Percentiles rank a stretch among this genome's conserved stretches.
These are phyloP conservation scores for Suillus ampliporus DNA, from an alignment of 768 basidiomycete species.

Conservation along the genomic window DNA sequence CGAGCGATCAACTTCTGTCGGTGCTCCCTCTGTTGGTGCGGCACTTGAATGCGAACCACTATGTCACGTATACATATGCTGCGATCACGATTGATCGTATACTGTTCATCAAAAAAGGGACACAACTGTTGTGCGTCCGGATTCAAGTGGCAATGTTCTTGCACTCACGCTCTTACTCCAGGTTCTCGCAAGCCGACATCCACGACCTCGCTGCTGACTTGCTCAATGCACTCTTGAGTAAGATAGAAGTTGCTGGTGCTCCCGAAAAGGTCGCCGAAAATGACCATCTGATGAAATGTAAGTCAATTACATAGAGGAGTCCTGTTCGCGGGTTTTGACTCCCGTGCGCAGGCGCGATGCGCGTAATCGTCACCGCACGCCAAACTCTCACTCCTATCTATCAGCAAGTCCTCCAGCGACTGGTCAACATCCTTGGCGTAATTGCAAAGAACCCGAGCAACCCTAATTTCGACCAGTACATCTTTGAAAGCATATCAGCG, in stretches of 20 bases:
- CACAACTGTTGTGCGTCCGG: slow-evolving; percentile 68
- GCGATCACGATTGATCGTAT: slow-evolving; percentile 98
- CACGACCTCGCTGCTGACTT: slow-evolving; percentile 81
- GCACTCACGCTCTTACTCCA: slow-evolving; percentile 35
- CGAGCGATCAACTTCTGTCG: slow-evolving; percentile 90
- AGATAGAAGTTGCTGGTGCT: slow-evolving; percentile 78
- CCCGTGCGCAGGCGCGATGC: slow-evolving; percentile 77
- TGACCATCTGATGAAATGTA: slow-evolving; percentile 97
- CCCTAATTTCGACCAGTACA: slow-evolving; percentile 96
- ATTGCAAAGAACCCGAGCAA: slow-evolving; percentile 98
- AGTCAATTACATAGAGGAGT: slow-evolving; percentile 27
- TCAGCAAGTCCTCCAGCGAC: slow-evolving; percentile 66
- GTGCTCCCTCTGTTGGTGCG: slow-evolving; percentile 87
- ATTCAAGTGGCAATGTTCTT: slow-evolving; percentile 5
- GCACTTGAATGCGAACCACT: slow-evolving; percentile 83
- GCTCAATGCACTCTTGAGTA: slow-evolving; percentile 71
- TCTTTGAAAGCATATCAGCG: slow-evolving; percentile 96
- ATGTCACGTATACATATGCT: slow-evolving; percentile 95
- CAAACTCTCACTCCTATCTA: slow-evolving; percentile 75
- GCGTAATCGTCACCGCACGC: slow-evolving; percentile 88
- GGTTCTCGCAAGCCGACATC: slow-evolving; percentile 89
- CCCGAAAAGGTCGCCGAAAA: slow-evolving; percentile 97
- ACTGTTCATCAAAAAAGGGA: slow-evolving; percentile 84
- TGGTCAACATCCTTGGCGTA: slow-evolving; percentile 83
- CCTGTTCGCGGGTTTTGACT: slow-evolving; percentile 5